Base-by-base conservation (phyloP, 371 early-diverging fungal genomes). In the Quaeritorhiza haematococci region DNA sequence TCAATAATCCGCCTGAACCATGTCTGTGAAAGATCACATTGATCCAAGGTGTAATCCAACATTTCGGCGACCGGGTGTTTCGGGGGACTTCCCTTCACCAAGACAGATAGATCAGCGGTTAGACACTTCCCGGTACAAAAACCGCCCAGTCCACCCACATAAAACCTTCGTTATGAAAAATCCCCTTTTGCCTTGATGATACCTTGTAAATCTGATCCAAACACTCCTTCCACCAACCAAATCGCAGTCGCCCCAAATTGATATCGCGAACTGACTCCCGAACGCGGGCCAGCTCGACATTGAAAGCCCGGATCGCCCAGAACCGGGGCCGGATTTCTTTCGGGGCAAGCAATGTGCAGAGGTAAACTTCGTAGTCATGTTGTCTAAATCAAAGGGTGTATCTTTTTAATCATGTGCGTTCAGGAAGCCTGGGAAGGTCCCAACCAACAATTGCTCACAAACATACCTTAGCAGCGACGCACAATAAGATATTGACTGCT, bases 251-350 rank as follows among this genome's bases (percentile, higher is more conserved):
- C 2, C 92, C 93, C 58, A 91, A 80, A 3, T 77, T 71, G 3
- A 79, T 63, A 56, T 87, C 84, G 23, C 80, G 78, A 0, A 90
- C 87, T 33, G 66, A 75, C 33, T 91, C 90, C 29, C 89, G 82
- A 56, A 92, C 79, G 53, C 75, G 76, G 5, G 92, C 89, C 23
- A 90, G 69, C 66, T 96, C 96, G 33, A 90, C 75, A 64, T 92
- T 91, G 70, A 96, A 86, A 0, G 94, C 93, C 29, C 91, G 77
- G 27, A 96, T 62, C 0, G 89, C 93, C 74, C 83, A 89, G 34
- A 79, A 76, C 6, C 84, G 72, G 33, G 79, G 66, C 30, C 88
- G 84, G n/a, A 81, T 60, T 3, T 68, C 59, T 0, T 66, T 33
- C 13, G 92, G 90, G 46, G 80, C 79, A 58, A 93, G 90, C n/a